Conservation (phyloP, 2,329 filamentous ascomycete genomes). For the Cladosporium colombiae region DNA sequence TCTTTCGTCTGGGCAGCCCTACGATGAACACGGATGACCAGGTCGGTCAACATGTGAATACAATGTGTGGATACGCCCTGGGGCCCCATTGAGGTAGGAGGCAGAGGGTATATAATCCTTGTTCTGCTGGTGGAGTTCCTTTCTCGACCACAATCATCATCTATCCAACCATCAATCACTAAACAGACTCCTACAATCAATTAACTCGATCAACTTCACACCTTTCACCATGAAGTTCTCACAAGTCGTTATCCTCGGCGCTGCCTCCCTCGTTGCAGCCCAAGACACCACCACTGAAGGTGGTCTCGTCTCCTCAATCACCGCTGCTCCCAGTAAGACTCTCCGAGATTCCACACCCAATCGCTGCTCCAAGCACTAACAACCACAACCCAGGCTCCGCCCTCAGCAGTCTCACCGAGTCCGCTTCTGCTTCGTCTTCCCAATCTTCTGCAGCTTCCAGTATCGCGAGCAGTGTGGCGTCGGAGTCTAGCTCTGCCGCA, state of each 20-base stretch:
- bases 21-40: neutral
- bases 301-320: slow-evolving; percentile 1
- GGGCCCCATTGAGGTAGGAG: neutral
- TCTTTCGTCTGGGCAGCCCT: neutral
- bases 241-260: neutral
- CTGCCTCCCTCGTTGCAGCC: slow-evolving; percentile 2
- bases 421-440: neutral
- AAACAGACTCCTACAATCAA: neutral
- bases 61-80: neutral
- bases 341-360: too few species aligned
- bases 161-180: neutral
- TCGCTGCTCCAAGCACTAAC: neutral
- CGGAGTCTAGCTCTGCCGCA: neutral
- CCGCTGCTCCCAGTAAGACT: neutral
- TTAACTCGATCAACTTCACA: neutral
- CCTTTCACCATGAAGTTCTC: slow-evolving; percentile 11
- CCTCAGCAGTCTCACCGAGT: neutral
- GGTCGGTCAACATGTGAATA: neutral
- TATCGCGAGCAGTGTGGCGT: neutral
- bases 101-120: neutral
- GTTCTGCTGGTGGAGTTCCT: neutral
- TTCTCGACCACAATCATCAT: neutral
- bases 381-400: neutral
- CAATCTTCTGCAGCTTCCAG: neutral
- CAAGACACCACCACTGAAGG: neutral